Conservation (phyloP, 805 yeast species). For the Candida koratica region DNA sequence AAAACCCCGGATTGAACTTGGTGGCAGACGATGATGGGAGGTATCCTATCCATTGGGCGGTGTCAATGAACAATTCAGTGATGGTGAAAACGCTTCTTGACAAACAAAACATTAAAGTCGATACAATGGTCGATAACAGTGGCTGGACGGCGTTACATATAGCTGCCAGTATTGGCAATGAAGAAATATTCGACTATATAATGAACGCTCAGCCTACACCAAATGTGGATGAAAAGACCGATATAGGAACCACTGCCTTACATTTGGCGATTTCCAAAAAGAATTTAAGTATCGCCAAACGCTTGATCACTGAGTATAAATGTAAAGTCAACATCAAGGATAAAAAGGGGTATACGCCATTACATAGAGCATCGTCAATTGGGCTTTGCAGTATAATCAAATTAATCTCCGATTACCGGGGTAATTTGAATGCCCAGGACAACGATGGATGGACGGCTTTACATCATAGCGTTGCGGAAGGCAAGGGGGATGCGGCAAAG, state of each 20-base stretch:
- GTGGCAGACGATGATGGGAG: constrained; percentile 68
- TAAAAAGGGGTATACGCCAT: constrained; percentile 56
- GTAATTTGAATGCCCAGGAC: constrained; percentile 69
- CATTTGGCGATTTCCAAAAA: constrained; percentile 75
- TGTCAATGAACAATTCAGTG: constrained; percentile 54
- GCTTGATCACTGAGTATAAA: constrained; percentile 49
- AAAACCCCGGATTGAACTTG: constrained; percentile 46
- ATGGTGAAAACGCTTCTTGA: constrained; percentile 19
- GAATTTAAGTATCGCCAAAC: constrained; percentile 50
- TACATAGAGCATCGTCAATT: constrained; percentile 79
- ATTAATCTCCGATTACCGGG: constrained; percentile 48
- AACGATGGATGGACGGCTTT: constrained; percentile 77
- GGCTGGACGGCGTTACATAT: constrained; percentile 92
- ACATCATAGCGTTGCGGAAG: constrained; percentile 90
- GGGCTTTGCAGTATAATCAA: constrained; percentile 61
- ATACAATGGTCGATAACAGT: constrained; percentile 63
- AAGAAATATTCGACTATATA: constrained; percentile 48
- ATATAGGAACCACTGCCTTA: constrained; percentile 68
- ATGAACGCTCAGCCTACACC: constrained; percentile 47
- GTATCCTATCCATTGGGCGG: constrained; percentile 87
- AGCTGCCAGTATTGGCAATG: constrained; percentile 70
- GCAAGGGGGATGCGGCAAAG: constrained; percentile 73
- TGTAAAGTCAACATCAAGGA: constrained; percentile 69
- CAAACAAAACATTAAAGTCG: constrained; percentile 49
- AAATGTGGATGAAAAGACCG: constrained; percentile 58